phyloP scores from a whole-genome alignment of 106 monocot genomes.

The Platanthera zijinensis region DNA sequence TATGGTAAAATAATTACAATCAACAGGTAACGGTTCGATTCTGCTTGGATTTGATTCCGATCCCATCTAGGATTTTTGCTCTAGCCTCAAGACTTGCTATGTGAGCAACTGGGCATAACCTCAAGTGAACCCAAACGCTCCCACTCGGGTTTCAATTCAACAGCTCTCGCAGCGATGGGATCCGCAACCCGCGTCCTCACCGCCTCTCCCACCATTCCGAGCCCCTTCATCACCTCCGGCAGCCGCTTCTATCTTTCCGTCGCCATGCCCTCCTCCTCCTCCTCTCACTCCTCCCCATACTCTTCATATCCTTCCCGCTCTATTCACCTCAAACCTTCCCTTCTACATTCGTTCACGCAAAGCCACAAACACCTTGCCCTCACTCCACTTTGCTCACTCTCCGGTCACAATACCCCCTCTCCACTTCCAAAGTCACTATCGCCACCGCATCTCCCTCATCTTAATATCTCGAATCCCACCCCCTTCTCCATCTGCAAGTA shows the following conservation, averaged over 20 bases:
- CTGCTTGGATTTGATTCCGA: too few relatives aligned
- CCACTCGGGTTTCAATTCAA: not conserved
- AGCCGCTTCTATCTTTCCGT: not conserved
- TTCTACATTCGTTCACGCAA: constrained; percentile 24
- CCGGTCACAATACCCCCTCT: not conserved
- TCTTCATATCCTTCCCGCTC: not conserved
- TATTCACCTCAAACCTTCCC: not conserved
- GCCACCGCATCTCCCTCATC: not conserved
- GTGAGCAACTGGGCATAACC: not conserved
- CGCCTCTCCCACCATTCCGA: constrained; percentile 9
- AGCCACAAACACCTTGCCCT: constrained; percentile 25
- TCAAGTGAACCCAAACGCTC: not conserved
- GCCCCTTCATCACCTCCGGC: not conserved
- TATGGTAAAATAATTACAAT: too few relatives aligned
- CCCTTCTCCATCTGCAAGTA: constrained; percentile 62
- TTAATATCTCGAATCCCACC: constrained; percentile 27
- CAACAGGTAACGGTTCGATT: too few relatives aligned
- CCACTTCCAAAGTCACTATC: constrained; percentile 8
- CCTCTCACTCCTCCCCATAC: too few relatives aligned
- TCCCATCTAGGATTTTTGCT: too few relatives aligned
- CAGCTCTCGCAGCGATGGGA: not conserved
- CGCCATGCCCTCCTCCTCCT: not conserved
- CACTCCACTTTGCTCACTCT: constrained; percentile 11
- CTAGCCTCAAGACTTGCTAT: too few relatives aligned
- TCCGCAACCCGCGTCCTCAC: not conserved